Percentiles rank a stretch among this genome's conserved stretches.
Conservation (phyloP, 768 basidiomycete species). For the Tephrocybe sp. region DNA sequence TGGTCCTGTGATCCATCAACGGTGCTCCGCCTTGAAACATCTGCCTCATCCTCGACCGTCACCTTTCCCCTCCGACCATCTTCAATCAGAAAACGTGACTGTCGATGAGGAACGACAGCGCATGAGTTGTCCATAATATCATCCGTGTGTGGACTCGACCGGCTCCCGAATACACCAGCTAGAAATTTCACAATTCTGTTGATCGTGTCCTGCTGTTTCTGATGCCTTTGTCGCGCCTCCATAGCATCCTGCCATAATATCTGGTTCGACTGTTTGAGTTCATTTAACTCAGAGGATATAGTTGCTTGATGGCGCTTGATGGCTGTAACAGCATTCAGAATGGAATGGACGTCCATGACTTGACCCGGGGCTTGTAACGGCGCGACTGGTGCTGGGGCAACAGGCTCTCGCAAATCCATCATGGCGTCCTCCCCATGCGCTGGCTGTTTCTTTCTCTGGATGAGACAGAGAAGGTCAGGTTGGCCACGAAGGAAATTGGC, state of each 20-base stretch:
- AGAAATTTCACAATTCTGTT: slow-evolving; percentile 94
- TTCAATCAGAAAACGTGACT: slow-evolving; percentile 68
- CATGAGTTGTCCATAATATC: slow-evolving; percentile 28
- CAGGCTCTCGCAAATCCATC: slow-evolving; percentile 30
- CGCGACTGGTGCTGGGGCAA: slow-evolving; percentile 11
- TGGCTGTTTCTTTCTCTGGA: slow-evolving; percentile 81
- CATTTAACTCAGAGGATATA: slow-evolving; percentile 87
- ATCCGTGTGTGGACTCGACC: slow-evolving; percentile 36
- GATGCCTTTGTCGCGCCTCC: slow-evolving; percentile 71
- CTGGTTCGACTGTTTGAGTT: slow-evolving; percentile 84
- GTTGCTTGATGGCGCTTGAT: slow-evolving; percentile 91
- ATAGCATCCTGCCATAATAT: slow-evolving; percentile 92
- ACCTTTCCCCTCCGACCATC: slow-evolving; percentile 40
- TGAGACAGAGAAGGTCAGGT: slow-evolving; percentile 82
- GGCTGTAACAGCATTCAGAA: slow-evolving; percentile 77
- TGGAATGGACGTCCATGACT: slow-evolving; percentile 71
- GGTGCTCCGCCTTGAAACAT: slow-evolving; percentile 15
- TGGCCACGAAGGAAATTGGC: slow-evolving; percentile 86
- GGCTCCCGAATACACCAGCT: slow-evolving; percentile 82
- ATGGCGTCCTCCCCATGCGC: slow-evolving; percentile 34
- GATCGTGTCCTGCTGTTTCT: slow-evolving; percentile 95
- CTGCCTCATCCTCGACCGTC: slow-evolving; percentile 38
- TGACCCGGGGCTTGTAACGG: slow-evolving; percentile 34
- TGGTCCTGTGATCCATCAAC: not conserved
- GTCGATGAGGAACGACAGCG: slow-evolving; percentile 47